phyloP scores from a whole-genome alignment of 768 basidiomycete species.

The Amanita rubescens region DNA sequence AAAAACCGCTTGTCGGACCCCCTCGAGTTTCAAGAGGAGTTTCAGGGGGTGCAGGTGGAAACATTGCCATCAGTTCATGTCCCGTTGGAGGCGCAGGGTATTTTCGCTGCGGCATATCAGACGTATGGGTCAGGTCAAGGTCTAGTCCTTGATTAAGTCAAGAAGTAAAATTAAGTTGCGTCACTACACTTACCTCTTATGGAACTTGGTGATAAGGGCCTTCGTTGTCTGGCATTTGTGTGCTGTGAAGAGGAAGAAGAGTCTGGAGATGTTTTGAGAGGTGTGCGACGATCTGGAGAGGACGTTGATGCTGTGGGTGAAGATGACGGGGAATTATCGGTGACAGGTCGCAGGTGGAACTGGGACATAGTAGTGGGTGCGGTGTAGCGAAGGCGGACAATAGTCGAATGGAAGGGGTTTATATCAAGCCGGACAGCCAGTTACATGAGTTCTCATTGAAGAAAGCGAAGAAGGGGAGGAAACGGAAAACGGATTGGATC shows the following conservation, averaged over 20 bases:
- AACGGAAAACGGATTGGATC: conserved; percentile 17
- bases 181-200: conserved; percentile 41
- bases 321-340: conserved; percentile 39
- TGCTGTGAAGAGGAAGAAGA: conserved; percentile 21
- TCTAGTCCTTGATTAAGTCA: conserved; percentile 30
- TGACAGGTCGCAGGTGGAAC: conserved; percentile 54
- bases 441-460: conserved; percentile 12
- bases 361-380: conserved; percentile 22
- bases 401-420: conserved; percentile 16
- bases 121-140: conserved; percentile 52
- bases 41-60: conserved; percentile 62
- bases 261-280: conserved; percentile 22
- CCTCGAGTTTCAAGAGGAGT: conserved; percentile 47
- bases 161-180: neutral
- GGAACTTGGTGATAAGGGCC: conserved; percentile 58
- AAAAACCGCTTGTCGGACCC: conserved; percentile 66
- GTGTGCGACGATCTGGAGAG: conserved; percentile 34
- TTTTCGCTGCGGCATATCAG: conserved; percentile 43
- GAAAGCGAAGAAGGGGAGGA: conserved; percentile 13
- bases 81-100: conserved; percentile 75
- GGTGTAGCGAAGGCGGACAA: conserved; percentile 8
- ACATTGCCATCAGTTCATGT: conserved; percentile 81
- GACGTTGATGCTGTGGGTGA: conserved; percentile 45
- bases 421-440: conserved; percentile 22
- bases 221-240: conserved; percentile 24